These are phyloP conservation scores for Achaetomiella virescens DNA, from an alignment of 495 filamentous ascomycete genomes.

Conservation along the genomic window DNA sequence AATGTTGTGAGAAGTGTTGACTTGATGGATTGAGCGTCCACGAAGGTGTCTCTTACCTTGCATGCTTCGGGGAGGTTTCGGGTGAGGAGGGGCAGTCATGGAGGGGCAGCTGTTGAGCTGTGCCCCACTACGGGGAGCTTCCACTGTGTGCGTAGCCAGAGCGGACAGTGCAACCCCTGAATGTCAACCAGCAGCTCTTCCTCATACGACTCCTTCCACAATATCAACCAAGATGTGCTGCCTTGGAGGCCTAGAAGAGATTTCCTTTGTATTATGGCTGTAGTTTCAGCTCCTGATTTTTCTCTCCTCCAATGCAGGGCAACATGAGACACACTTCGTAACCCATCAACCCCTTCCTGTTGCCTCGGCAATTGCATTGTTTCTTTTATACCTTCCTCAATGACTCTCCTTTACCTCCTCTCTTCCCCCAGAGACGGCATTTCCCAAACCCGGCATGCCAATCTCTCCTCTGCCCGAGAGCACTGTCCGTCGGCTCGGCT, in stretches of 20 bases:
- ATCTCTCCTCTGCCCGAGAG: conserved; percentile 54
- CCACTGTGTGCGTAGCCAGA: not conserved
- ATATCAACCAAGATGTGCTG: too few species aligned
- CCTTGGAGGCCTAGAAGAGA: too few species aligned
- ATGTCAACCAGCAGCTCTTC: not conserved
- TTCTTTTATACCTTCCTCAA: not conserved
- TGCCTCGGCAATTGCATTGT: not conserved
- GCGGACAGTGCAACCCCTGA: not conserved
- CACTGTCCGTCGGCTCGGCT: conserved; percentile 62
- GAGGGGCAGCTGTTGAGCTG: not conserved
- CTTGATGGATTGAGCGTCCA: not conserved
- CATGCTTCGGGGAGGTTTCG: not conserved
- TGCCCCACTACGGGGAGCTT: not conserved
- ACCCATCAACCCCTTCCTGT: not conserved
- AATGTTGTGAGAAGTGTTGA: not conserved
- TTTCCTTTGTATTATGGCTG: too few species aligned
- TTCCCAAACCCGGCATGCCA: conserved; percentile 14
- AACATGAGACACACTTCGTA: not conserved
- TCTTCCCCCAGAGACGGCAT: not conserved
- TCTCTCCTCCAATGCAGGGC: not conserved
- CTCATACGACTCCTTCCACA: too few species aligned
- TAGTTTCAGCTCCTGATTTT: not conserved
- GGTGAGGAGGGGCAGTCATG: not conserved
- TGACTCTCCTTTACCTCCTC: not conserved
- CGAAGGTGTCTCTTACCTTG: too few species aligned